Evolutionary conservation across 345 rosid genomes (phyloP), one percentile per base, ranked within the genome.

Genomic region (Trapa bicornis): DNA sequence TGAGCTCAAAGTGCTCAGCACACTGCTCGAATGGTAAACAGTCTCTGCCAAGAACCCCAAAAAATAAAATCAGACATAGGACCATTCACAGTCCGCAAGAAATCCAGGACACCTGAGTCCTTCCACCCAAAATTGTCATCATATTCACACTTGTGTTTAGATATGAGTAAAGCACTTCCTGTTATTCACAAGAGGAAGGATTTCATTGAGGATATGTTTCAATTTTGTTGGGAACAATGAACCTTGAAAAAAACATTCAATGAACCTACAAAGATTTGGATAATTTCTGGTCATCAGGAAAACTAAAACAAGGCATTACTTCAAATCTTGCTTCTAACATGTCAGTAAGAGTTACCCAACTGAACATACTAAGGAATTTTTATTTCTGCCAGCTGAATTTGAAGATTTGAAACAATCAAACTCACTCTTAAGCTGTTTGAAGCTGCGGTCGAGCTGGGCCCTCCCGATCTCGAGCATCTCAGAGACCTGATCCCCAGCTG

Each of bases 381-480:
- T 4, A 50, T 15, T 37, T 17, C 56, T 35, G 15, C 14, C 56
- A 9, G 35, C 29, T 48, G 29, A 47, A 47, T 45, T n/a, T 58
- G 11, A 58, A 33, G 63, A 11, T 58, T 58, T 35, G 32, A 36
- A 33, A 66, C 12, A 37, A 39, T 22, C n/a, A 33, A 57, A 75
- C 80, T 75, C 57, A 94, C 99, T 91, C 81, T 87, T 94, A 72
- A 94, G 80, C 53, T 87, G 96, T 60, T 89, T 80, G 84, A 94
- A 94, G 76, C 87, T 94, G 9, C 87, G 85, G 79, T 94, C 99
- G 11, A 91, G 88, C 87, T 88, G 99, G 65, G 99, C 99, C 33
- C 86, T 72, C 52, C 97, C 83, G 45, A 94, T 74, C 73, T 94
- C 91, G 0, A 94, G 92, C 84, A 94, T 89, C 78, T 80, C 96